Evolutionary conservation across 768 basidiomycete species (phyloP).

Genomic region (Leccinum ochraceum): DNA sequence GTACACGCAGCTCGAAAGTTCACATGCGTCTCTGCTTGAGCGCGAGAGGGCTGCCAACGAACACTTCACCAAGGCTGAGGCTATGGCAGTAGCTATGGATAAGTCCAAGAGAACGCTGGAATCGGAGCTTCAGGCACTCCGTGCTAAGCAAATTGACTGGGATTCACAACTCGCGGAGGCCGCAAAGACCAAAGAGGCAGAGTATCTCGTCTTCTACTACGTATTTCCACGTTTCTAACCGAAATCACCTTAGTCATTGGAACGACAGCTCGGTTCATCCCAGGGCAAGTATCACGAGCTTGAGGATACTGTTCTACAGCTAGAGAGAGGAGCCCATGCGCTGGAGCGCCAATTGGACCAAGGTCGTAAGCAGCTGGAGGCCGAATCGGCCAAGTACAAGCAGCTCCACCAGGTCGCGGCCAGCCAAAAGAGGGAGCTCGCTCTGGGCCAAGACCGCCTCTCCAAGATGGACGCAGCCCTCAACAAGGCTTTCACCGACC

Average conservation of each 20-base stretch:
- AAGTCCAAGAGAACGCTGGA: constrained; percentile 67
- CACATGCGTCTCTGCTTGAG: constrained; percentile 65
- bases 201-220: constrained; percentile 13
- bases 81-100: constrained; percentile 57
- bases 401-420: constrained; percentile 70
- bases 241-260: constrained; percentile 53
- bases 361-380: constrained; percentile 68
- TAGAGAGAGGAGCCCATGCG: constrained; percentile 79
- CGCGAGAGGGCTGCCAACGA: constrained; percentile 55
- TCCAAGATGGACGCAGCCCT: constrained; percentile 77
- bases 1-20: constrained; percentile 56
- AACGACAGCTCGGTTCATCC: constrained; percentile 71
- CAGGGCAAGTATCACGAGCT: constrained; percentile 81
- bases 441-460: constrained; percentile 65
- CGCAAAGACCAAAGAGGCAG: constrained; percentile 72
- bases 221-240: neutral
- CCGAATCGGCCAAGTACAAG: constrained; percentile 68
- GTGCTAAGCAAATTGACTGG: constrained; percentile 64
- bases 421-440: constrained; percentile 68
- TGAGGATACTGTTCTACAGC: constrained; percentile 83
- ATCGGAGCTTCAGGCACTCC: constrained; percentile 71
- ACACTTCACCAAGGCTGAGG: constrained; percentile 50
- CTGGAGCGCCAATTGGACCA: constrained; percentile 74
- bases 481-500: constrained; percentile 75
- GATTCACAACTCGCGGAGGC: constrained; percentile 65